Percentiles rank a stretch among this genome's conserved stretches.
These are phyloP conservation scores for Saxophila tyrrhenica DNA, from an alignment of 495 filamentous ascomycete species.

Conservation along the genomic window DNA sequence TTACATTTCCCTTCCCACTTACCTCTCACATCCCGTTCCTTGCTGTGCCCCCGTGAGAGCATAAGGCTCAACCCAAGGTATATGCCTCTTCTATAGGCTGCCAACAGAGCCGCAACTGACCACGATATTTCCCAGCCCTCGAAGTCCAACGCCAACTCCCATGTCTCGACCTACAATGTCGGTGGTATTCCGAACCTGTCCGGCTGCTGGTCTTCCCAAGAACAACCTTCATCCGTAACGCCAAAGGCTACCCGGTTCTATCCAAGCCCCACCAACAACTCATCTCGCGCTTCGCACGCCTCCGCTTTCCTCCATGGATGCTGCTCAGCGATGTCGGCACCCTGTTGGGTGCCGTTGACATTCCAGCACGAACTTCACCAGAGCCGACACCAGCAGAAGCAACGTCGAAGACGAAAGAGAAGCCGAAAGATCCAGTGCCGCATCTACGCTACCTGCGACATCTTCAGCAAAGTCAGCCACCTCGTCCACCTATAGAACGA, in stretches of 20 bases:
- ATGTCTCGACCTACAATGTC: slow-evolving; percentile 55
- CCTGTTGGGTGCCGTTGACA: slow-evolving; percentile 39
- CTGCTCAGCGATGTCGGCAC: slow-evolving; percentile 68
- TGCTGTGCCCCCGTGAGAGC: no score
- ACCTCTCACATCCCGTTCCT: no score
- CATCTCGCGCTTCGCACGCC: slow-evolving; percentile 71
- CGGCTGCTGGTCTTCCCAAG: slow-evolving; percentile 61
- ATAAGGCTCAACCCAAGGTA: no score
- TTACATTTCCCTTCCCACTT: slow-evolving; percentile 1
- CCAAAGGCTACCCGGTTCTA: slow-evolving; percentile 71
- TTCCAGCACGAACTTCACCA: slow-evolving; percentile 16
- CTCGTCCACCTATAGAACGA: slow-evolving; percentile 49
- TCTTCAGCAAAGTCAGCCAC: slow-evolving; percentile 70
- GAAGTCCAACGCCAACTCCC: slow-evolving; percentile 70
- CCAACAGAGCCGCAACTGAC: neutral
- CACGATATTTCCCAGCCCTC: slow-evolving; percentile 46
- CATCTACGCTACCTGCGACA: slow-evolving; percentile 76
- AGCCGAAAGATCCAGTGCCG: slow-evolving; percentile 43
- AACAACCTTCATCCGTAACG: slow-evolving; percentile 63
- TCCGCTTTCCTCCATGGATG: slow-evolving; percentile 69
- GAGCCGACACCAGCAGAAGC: slow-evolving; percentile 55
- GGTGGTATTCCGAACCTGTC: slow-evolving; percentile 93
- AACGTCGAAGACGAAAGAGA: slow-evolving; percentile 27
- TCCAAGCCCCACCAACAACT: slow-evolving; percentile 67
- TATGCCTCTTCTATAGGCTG: no score